A percentile compares a stretch with the other conserved stretches of the same genome.
Evolutionary conservation across 176 grass and related monocot genomes (phyloP).

Genomic region (Zoysia pacifica): DNA sequence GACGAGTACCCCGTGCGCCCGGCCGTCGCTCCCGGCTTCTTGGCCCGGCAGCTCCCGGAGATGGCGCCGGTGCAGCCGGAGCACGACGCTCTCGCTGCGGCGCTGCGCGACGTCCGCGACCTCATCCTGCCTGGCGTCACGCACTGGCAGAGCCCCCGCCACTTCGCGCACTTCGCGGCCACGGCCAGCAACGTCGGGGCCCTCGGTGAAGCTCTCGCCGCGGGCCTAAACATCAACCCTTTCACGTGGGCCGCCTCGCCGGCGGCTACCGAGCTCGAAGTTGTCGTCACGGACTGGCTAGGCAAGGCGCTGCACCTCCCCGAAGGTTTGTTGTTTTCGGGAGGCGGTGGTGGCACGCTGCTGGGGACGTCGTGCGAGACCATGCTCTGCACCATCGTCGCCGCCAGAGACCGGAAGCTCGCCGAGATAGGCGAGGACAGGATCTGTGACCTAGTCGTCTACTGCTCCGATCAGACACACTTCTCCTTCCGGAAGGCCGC

Average conservation of each 20-base stretch:
- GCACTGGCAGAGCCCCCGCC: conserved; percentile 52
- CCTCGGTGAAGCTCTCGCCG: conserved; percentile 40
- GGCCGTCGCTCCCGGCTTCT: conserved; percentile 42
- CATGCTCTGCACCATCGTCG: conserved; percentile 44
- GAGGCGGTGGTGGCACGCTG: conserved; percentile 47
- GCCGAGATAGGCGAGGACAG: conserved; percentile 23
- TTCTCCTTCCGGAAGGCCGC: conserved; percentile 55
- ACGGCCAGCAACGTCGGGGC: conserved; percentile 35
- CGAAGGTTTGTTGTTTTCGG: not conserved
- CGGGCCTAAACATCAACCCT: conserved; percentile 35
- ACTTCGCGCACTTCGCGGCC: conserved; percentile 45
- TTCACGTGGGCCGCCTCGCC: conserved; percentile 48
- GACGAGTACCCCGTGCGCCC: conserved; percentile 46
- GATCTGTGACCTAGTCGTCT: conserved; percentile 44
- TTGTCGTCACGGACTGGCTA: conserved; percentile 52
- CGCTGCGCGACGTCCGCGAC: conserved; percentile 27
- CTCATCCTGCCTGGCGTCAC: conserved; percentile 40
- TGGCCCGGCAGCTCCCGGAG: conserved; percentile 23
- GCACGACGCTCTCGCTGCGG: conserved; percentile 26
- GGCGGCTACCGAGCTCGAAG: conserved; percentile 49
- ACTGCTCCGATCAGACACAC: conserved; percentile 59
- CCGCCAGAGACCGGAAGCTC: conserved; percentile 48
- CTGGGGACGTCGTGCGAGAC: conserved; percentile 45
- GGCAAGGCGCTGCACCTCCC: conserved; percentile 46
- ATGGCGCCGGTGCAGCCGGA: conserved; percentile 17